These are phyloP conservation scores for Hypoxylon lienhwacheense DNA, from an alignment of 495 filamentous ascomycete species.

Conservation along the genomic window DNA sequence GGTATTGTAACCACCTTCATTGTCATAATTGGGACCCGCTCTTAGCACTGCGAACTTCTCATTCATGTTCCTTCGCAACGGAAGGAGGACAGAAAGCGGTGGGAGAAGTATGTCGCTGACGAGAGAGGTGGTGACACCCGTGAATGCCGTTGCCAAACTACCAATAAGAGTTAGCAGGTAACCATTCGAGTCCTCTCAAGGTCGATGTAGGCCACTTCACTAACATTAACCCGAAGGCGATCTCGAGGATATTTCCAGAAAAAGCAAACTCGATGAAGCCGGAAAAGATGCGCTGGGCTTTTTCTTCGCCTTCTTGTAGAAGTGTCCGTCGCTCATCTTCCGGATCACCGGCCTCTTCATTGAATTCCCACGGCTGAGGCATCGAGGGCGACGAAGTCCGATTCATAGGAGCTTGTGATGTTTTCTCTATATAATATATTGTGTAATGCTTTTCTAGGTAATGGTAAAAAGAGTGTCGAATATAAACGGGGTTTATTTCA, in stretches of 20 bases:
- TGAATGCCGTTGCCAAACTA: conserved; percentile 73
- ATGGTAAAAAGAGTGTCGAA: no score
- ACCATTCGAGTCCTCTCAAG: neutral
- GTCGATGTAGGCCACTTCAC: conserved; percentile 14
- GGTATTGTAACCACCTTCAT: conserved; percentile 64
- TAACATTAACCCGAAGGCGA: conserved; percentile 75
- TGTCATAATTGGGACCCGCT: conserved; percentile 54
- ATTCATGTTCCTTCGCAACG: conserved; percentile 70
- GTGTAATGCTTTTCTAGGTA: no score
- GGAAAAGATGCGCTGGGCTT: conserved; percentile 52
- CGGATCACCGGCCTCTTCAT: conserved; percentile 25
- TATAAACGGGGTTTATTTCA: no score
- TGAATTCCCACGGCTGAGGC: conserved; percentile 41
- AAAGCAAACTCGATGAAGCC: conserved; percentile 73
- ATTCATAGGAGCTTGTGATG: neutral
- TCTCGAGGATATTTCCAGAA: conserved; percentile 73
- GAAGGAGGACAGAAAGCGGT: conserved; percentile 67
- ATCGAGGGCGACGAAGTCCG: conserved; percentile 3
- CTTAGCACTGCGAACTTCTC: conserved; percentile 73
- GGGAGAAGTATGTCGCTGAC: conserved; percentile 72
- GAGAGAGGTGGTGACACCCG: conserved; percentile 69
- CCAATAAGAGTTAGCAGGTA: conserved; percentile 10
- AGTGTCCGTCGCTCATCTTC: conserved; percentile 40
- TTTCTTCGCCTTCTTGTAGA: conserved; percentile 39
- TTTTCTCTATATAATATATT: conserved; percentile 1